Evolutionary conservation across 78 protist species (phyloP), one percentile per base, ranked within the genome.

Genomic region (Dictyostelium brefeldianum): DNA sequence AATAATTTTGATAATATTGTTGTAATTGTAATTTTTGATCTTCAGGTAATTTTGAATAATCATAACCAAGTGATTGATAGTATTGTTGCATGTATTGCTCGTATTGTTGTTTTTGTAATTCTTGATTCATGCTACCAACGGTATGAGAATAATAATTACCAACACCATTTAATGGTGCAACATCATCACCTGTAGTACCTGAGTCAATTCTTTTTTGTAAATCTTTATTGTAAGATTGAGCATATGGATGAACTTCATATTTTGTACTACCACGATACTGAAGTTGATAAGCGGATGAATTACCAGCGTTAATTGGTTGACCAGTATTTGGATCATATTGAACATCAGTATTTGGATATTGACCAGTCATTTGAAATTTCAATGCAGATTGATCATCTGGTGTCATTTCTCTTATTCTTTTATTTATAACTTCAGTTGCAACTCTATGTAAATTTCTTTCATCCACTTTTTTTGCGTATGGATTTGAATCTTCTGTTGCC

Each of bases 401-500:
- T 15, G 84, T 62, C 93, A 87, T 87, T n/a, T 87, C 93, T 59
- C 78, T 74, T 1, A 87, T 51, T 65, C 81, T 74, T 46, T 87
- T 87, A n/a, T 87, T 87, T 10, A 87, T 73, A 12, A 77, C 93
- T 50, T 87, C 93, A 0, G 93, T 87, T 14, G 93, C 93, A 18
- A 87, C 93, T 75, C 93, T 81, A 51, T 87, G 93, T 14, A 87
- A 20, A 62, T 87, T 87, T 74, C 93, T 74, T 50, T 87, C 93
- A 47, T 87, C 93, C 0, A 71, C 85, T 57, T 54, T 48, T 47
- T 51, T 74, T 9, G 95, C 89, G 11, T 71, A 48, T 56, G 95
- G 95, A 31, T 90, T 90, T 10, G 73, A 43, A 67, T 90, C 95
- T 46, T 90, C 95, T 1, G 89, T 90, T 78, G 95, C 95, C 95